Base-by-base conservation (phyloP, 225 moss, liverwort and hornwort genomes). In the Bryoerythrophyllum caledonicum region DNA sequence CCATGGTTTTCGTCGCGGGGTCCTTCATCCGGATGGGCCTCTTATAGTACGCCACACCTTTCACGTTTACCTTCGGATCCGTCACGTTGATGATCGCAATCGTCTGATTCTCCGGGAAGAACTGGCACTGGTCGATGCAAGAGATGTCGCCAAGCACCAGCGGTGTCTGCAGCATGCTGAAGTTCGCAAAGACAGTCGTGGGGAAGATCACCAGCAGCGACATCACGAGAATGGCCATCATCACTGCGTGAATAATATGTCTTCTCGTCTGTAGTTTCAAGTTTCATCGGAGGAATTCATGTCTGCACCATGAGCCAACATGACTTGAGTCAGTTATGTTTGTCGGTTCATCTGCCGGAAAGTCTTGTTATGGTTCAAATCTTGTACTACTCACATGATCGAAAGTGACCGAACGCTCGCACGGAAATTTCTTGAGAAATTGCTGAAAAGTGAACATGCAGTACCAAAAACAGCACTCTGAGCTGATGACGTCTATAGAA, bases 1-100 rank as follows among this genome's bases (percentile, higher is more conserved):
- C 80, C 63, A 75, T 8, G 41, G 21, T 66, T 14, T 5, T 21
- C 5, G 78, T 72, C 3, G 72, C 72, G 1, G 72, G 72, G 25
- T 79, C 74, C 68, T 60, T 74, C 79, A 79, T 60, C 19, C 79
- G 51, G 6, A 79, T 28, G 4, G 79, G 79, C 4, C 46, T 71
- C 5, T 9, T 1, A 44, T 73, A 79, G 24, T 79, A 79, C 4
- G 79, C 73, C 16, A 65, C 73, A 5, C 79, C 79, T 10, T 35
- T 34, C 7, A 65, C 64, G 3, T 2, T 15, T 14, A 67, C 4
- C 65, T 59, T 56, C 12, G 59, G 67, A 12, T 73, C n/a, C 13
- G 59, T 49, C 0, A 8, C 7, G 58, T 73, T 67, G 34, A 73
- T 79, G 10, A 79, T 65, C 2, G 41, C 41, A n/a, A 79, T 46